phyloP scores from a whole-genome alignment of 768 basidiomycete genomes.

The Suillus americanus region DNA sequence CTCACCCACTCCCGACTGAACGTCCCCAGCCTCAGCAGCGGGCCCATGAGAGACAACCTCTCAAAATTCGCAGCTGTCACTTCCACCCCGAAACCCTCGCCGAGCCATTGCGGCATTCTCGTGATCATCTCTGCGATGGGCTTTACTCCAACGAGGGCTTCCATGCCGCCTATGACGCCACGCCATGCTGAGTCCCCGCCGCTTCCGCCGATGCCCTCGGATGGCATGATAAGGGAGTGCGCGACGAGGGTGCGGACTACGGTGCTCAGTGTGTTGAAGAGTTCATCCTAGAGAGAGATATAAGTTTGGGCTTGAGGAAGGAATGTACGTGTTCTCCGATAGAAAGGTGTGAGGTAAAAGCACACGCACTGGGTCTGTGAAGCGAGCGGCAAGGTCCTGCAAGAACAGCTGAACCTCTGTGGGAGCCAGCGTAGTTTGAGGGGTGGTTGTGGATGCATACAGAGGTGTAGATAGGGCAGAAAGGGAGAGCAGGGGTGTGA shows the following conservation, averaged over 20 bases:
- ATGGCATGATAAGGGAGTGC: conserved; percentile 61
- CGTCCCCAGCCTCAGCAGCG: conserved; percentile 78
- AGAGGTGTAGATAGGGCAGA: conserved; percentile 70
- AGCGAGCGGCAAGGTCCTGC: conserved; percentile 78
- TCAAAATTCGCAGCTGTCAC: conserved; percentile 67
- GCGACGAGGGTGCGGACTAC: conserved; percentile 63
- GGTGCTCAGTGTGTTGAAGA: conserved; percentile 77
- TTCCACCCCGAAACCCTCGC: conserved; percentile 58
- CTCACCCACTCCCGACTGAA: conserved; percentile 89
- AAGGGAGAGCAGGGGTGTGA: conserved; percentile 76
- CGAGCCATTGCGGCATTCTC: conserved; percentile 72
- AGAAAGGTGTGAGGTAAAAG: not conserved
- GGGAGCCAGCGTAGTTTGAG: conserved; percentile 53
- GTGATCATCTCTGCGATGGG: conserved; percentile 81
- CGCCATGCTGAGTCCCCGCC: conserved; percentile 81
- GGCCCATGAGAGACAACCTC: conserved; percentile 71
- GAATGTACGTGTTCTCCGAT: not conserved
- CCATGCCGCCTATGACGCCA: conserved; percentile 76
- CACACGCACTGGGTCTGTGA: conserved; percentile 40
- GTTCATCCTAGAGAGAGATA: conserved; percentile 50
- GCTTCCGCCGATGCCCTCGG: conserved; percentile 64
- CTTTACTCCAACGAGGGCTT: conserved; percentile 79
- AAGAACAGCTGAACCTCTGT: conserved; percentile 79
- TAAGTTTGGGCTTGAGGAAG: not conserved
- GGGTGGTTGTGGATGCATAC: conserved; percentile 43